phyloP scores from a whole-genome alignment of 345 rosid species.

The Gossypioides kirkii region DNA sequence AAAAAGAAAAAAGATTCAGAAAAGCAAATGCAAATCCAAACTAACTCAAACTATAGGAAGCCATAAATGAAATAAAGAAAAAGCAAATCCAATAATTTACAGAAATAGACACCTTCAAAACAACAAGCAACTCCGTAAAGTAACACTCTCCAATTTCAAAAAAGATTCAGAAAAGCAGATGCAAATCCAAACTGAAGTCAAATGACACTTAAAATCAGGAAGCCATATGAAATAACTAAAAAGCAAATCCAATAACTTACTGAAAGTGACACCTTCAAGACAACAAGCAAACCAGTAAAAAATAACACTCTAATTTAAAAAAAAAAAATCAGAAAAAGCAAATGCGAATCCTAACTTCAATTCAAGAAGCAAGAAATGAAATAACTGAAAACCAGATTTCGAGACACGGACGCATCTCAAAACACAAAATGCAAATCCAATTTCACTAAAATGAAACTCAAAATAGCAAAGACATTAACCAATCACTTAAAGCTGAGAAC shows the following conservation, averaged over 20 bases:
- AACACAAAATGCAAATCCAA: conserved; percentile 8
- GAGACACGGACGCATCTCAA: background rate
- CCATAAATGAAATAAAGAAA: no score
- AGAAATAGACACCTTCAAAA: no score
- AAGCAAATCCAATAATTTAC: no score
- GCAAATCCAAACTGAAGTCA: no score
- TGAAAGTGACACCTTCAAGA: conserved; percentile 27
- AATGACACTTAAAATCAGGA: no score
- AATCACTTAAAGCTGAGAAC: conserved; percentile 6
- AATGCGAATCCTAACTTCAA: background rate
- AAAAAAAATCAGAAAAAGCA: background rate
- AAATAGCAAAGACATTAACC: background rate
- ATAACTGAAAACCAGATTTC: background rate
- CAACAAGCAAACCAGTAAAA: conserved; percentile 3
- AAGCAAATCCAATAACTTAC: no score
- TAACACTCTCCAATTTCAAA: no score
- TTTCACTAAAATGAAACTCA: conserved; percentile 11
- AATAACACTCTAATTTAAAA: background rate
- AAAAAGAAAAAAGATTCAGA: background rate
- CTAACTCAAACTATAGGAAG: background rate
- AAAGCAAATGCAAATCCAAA: conserved; percentile 12
- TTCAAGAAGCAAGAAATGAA: background rate
- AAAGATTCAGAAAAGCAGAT: no score
- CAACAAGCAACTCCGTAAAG: no score
- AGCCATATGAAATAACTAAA: no score